Evolutionary conservation across 2,329 filamentous ascomycete genomes (phyloP).

Genomic region (Aspergillus sp.): DNA sequence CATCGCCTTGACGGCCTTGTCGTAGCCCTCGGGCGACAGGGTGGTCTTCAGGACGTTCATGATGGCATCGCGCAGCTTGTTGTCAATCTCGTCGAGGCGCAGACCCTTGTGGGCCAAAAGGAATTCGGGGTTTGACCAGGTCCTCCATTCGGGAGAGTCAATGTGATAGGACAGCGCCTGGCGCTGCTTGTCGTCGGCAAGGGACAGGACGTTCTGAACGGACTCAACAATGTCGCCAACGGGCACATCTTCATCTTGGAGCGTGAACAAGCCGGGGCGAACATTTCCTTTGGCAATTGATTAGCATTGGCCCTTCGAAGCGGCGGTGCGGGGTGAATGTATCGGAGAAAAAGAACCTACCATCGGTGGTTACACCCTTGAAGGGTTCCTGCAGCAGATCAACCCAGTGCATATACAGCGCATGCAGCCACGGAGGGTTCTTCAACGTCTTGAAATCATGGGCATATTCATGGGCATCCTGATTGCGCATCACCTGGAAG

Average conservation of each 20-base stretch:
- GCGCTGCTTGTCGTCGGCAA: conserved; percentile 54
- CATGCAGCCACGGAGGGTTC: conserved; percentile 68
- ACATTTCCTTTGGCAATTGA: conserved; percentile 48
- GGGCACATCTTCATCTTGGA: conserved; percentile 66
- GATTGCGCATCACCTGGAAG: conserved; percentile 64
- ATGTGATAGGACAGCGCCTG: conserved; percentile 60
- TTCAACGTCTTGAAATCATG: conserved; percentile 60
- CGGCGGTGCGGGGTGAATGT: neutral
- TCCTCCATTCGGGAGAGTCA: conserved; percentile 71
- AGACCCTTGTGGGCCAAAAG: conserved; percentile 69
- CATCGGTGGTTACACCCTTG: conserved; percentile 70
- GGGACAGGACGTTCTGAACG: conserved; percentile 49
- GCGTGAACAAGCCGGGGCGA: conserved; percentile 55
- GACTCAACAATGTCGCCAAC: conserved; percentile 60
- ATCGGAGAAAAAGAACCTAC: conserved; percentile 40
- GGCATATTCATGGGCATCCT: conserved; percentile 65
- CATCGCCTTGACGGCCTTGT: conserved; percentile 70
- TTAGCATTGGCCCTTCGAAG: neutral
- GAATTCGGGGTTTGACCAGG: conserved; percentile 73
- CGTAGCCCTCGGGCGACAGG: conserved; percentile 69
- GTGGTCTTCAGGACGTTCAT: conserved; percentile 60
- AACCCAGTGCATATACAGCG: conserved; percentile 61
- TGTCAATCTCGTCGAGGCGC: conserved; percentile 64
- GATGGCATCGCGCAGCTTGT: conserved; percentile 51
- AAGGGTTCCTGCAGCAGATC: conserved; percentile 65